Evolutionary conservation across 2,329 filamentous ascomycete species (phyloP).

Genomic region (Hymenotorrendiella dingleyae): DNA sequence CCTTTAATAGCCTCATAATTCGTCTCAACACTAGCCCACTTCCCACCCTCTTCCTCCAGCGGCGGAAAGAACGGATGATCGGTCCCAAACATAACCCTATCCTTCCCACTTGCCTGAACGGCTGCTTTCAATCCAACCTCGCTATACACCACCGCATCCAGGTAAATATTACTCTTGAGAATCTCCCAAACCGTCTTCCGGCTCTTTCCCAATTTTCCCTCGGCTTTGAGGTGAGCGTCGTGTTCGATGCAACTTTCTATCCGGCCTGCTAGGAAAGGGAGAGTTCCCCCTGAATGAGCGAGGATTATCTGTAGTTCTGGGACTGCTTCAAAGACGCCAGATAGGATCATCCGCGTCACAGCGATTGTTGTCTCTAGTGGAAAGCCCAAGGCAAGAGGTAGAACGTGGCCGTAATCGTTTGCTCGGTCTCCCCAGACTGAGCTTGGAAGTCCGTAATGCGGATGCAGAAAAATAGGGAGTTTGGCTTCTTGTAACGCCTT

Average conservation of each 20-base stretch:
- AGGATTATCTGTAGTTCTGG: slow-evolving; percentile 66
- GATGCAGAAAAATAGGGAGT: slow-evolving; percentile 76
- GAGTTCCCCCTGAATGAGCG: slow-evolving; percentile 81
- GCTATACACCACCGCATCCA: slow-evolving; percentile 83
- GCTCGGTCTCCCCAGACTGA: slow-evolving; percentile 72
- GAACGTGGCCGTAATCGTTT: slow-evolving; percentile 75
- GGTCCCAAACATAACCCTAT: slow-evolving; percentile 73
- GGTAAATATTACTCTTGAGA: slow-evolving; percentile 69
- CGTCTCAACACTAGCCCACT: slow-evolving; percentile 64
- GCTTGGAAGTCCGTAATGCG: slow-evolving; percentile 81
- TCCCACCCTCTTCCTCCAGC: slow-evolving; percentile 54
- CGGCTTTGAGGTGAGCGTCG: slow-evolving; percentile 66
- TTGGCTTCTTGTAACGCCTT: slow-evolving; percentile 57
- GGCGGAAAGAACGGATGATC: slow-evolving; percentile 86
- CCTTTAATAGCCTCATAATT: slow-evolving; percentile 51
- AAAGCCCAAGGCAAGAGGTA: slow-evolving; percentile 81
- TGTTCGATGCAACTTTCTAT: slow-evolving; percentile 85
- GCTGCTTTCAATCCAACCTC: slow-evolving; percentile 68
- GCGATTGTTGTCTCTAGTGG: slow-evolving; percentile 91
- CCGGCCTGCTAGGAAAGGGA: slow-evolving; percentile 82
- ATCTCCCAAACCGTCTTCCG: slow-evolving; percentile 58
- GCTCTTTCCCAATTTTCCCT: slow-evolving; percentile 46
- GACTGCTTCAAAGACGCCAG: slow-evolving; percentile 76
- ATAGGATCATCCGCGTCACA: slow-evolving; percentile 79
- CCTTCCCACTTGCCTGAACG: slow-evolving; percentile 59